A percentile compares a stretch with the other conserved stretches of the same genome.
Evolutionary conservation across 306 rosid genomes (phyloP).

Genomic region (Pyrus pyrifolia): DNA sequence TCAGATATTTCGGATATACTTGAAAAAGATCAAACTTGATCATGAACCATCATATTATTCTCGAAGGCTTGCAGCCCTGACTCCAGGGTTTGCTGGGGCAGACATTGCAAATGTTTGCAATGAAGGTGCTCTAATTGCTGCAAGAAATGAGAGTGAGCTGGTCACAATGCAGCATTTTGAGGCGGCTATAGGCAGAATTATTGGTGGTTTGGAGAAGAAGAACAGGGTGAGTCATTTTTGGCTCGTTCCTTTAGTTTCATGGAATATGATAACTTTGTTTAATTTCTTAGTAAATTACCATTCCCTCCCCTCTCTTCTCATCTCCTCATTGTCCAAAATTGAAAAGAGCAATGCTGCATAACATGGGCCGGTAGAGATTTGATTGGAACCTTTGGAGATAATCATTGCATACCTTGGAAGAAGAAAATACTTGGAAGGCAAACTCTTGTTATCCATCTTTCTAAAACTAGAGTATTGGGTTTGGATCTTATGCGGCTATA

Average conservation of each 20-base stretch:
- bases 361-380: background rate
- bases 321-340: too few species aligned
- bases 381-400: background rate
- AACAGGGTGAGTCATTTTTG: conserved; percentile 47
- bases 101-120: conserved; percentile 98
- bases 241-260: background rate
- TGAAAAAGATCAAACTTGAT: conserved; percentile 81
- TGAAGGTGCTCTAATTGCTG: conserved; percentile 95
- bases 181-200: conserved; percentile 87
- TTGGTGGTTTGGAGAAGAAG: conserved; percentile 97
- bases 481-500: background rate
- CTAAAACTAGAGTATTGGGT: background rate
- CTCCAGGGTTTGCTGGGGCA: conserved; percentile 98
- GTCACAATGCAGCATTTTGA: conserved; percentile 80
- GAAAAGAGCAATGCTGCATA: background rate
- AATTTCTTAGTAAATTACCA: background rate
- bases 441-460: background rate
- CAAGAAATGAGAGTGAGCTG: conserved; percentile 50
- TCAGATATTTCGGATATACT: conserved; percentile 78
- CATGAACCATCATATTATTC: conserved; percentile 79
- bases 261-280: background rate
- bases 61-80: conserved; percentile 88
- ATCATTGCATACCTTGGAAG: background rate
- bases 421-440: background rate
- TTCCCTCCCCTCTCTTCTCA: background rate